A percentile compares a stretch with the other conserved stretches of the same genome.
These are phyloP conservation scores for Cucurbitaria berberidis DNA, from an alignment of 2,329 filamentous ascomycete genomes.

Conservation along the genomic window DNA sequence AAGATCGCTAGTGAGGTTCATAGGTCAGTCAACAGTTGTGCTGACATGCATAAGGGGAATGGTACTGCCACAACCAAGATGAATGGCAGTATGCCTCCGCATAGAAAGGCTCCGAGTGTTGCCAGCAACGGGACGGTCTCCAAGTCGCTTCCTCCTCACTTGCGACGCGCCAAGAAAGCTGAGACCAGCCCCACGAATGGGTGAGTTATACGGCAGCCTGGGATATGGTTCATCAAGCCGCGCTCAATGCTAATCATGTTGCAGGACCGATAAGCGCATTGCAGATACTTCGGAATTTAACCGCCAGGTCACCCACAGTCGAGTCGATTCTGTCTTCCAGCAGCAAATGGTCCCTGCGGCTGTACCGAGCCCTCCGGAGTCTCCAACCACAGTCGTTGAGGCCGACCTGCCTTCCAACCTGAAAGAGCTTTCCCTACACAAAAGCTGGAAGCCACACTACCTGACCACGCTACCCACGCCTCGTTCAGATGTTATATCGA, in stretches of 20 bases:
- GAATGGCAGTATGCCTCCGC: conserved; percentile 10
- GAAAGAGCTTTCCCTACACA: conserved; percentile 5
- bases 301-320: conserved; percentile 28
- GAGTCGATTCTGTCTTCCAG: conserved; percentile 17
- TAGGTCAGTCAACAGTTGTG: conserved; percentile 6
- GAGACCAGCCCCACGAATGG: not conserved
- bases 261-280: conserved; percentile 3
- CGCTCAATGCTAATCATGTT: conserved; percentile 2
- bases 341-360: conserved; percentile 3
- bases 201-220: conserved; percentile 3
- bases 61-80: conserved; percentile 6
- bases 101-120: conserved; percentile 5
- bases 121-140: conserved; percentile 5
- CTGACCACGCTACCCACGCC: conserved; percentile 42
- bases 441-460: conserved; percentile 47
- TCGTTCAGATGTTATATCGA: not conserved
- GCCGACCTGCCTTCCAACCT: conserved; percentile 13
- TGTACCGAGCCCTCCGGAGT: conserved; percentile 16
- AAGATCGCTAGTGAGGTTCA: conserved; percentile 16
- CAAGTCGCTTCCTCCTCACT: conserved; percentile 27
- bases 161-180: conserved; percentile 11
- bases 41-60: conserved; percentile 18
- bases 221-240: not conserved
- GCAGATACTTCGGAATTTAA: conserved; percentile 8
- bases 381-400: conserved; percentile 11